Percentiles rank a stretch among this genome's conserved stretches.
phyloP scores from a whole-genome alignment of 2,329 filamentous ascomycete genomes.

The Aphanoascus verrucosus region DNA sequence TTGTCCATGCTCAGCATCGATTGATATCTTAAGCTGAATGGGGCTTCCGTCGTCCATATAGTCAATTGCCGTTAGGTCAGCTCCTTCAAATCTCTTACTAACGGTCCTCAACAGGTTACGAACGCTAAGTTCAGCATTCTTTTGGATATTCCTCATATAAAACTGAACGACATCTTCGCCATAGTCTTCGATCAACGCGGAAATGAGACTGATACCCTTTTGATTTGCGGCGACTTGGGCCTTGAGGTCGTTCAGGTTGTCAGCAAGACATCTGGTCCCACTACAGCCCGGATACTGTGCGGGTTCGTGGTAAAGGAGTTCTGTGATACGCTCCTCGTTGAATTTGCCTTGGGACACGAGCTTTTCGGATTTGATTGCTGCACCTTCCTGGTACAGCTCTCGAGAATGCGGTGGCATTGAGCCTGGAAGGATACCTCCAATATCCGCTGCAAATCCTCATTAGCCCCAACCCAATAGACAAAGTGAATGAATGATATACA shows the following conservation, averaged over 20 bases:
- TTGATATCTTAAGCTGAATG: constrained; percentile 60
- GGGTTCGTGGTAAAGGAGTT: constrained; percentile 59
- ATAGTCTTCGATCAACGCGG: constrained; percentile 61
- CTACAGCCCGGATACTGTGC: constrained; percentile 61
- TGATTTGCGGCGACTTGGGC: constrained; percentile 74
- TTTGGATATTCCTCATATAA: constrained; percentile 69
- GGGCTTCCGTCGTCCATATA: constrained; percentile 79
- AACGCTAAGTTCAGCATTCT: constrained; percentile 64
- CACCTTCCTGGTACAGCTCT: constrained; percentile 55
- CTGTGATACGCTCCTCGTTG: constrained; percentile 59
- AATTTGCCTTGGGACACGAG: constrained; percentile 62
- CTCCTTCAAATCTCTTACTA: constrained; percentile 52
- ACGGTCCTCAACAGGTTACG: constrained; percentile 58
- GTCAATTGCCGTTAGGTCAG: constrained; percentile 57
- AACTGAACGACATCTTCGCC: constrained; percentile 61
- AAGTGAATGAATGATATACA: constrained; percentile 38
- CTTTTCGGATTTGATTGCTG: constrained; percentile 50
- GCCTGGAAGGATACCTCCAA: constrained; percentile 65
- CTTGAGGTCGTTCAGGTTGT: constrained; percentile 74
- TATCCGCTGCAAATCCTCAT: constrained; percentile 45
- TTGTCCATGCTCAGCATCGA: constrained; percentile 58
- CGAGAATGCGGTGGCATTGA: constrained; percentile 68
- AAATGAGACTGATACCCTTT: constrained; percentile 66
- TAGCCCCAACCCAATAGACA: constrained; percentile 6
- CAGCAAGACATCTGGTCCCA: constrained; percentile 62